These are phyloP conservation scores for Alternaria dauci DNA, from an alignment of 2,329 filamentous ascomycete genomes.

Conservation along the genomic window DNA sequence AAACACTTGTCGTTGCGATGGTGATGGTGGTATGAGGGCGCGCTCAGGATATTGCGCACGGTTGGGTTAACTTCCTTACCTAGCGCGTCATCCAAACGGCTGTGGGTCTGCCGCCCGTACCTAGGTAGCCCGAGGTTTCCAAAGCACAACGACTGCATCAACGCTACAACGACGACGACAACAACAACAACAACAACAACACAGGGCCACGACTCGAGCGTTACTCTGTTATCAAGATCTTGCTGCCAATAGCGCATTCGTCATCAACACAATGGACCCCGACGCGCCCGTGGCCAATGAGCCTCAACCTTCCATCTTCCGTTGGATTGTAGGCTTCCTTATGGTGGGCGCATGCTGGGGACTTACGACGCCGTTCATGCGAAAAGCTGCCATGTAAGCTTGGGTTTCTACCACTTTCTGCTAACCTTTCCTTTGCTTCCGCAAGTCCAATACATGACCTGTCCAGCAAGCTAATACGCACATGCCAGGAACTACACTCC, in stretches of 20 bases:
- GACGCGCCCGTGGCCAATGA: constrained; percentile 36
- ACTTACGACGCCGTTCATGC: constrained; percentile 88
- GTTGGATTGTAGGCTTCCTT: constrained; percentile 88
- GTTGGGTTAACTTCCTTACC: neutral
- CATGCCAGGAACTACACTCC: constrained; percentile 67
- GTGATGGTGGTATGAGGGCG: neutral
- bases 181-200: neutral
- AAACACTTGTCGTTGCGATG: neutral
- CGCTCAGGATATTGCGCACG: constrained; percentile 10
- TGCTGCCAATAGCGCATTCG: neutral
- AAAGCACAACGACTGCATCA: neutral
- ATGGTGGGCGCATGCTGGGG: constrained; percentile 94
- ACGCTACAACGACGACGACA: neutral
- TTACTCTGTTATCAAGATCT: neutral
- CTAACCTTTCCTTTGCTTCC: neutral
- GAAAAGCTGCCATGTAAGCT: constrained; percentile 73
- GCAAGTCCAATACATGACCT: neutral
- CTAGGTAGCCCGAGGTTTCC: neutral
- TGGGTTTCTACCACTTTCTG: neutral
- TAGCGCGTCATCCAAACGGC: constrained; percentile 7
- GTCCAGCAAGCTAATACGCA: constrained; percentile 3
- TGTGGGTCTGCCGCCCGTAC: neutral
- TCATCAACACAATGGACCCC: constrained; percentile 38
- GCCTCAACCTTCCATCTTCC: constrained; percentile 64
- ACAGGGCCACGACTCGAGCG: neutral